Percentiles rank a stretch among this genome's conserved stretches.
phyloP scores from a whole-genome alignment of 352 stramenopile genomes.

The Phytophthora nicotianae region DNA sequence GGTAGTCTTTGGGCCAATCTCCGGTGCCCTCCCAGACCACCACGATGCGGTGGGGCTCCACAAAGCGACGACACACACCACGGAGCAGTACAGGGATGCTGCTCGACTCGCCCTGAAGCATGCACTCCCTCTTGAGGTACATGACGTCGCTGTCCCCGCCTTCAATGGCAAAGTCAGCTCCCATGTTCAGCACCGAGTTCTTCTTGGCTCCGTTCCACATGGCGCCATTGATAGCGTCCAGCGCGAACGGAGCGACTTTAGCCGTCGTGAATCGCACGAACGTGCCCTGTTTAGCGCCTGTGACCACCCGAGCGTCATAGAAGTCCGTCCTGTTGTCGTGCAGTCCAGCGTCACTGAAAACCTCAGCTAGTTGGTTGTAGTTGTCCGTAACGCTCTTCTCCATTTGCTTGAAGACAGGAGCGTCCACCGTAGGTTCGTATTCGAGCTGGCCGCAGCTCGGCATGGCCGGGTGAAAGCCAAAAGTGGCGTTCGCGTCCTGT shows the following conservation, averaged over 20 bases:
- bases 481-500: not conserved
- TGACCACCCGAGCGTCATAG: constrained; percentile 27
- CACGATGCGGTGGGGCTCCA: constrained; percentile 34
- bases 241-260: constrained; percentile 32
- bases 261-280: constrained; percentile 41
- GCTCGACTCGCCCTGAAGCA: constrained; percentile 26
- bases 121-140: constrained; percentile 35
- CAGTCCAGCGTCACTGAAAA: constrained; percentile 39
- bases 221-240: constrained; percentile 27
- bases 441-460: constrained; percentile 11
- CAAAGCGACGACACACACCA: constrained; percentile 29
- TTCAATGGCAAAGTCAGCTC: constrained; percentile 2
- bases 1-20: constrained; percentile 39
- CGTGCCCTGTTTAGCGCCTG: constrained; percentile 23
- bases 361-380: constrained; percentile 27
- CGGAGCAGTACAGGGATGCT: constrained; percentile 36
- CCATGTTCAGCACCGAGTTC: constrained; percentile 27
- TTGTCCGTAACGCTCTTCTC: constrained; percentile 26
- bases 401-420: constrained; percentile 22
- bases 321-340: constrained; percentile 21
- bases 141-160: constrained; percentile 13
- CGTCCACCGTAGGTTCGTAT: constrained; percentile 37
- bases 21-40: constrained; percentile 40
- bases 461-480: constrained; percentile 6
- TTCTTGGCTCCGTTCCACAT: constrained; percentile 32